Percentiles rank a stretch among this genome's conserved stretches.
Evolutionary conservation across 176 grass and related monocot species (phyloP).

Genomic region (Paspalum notatum): DNA sequence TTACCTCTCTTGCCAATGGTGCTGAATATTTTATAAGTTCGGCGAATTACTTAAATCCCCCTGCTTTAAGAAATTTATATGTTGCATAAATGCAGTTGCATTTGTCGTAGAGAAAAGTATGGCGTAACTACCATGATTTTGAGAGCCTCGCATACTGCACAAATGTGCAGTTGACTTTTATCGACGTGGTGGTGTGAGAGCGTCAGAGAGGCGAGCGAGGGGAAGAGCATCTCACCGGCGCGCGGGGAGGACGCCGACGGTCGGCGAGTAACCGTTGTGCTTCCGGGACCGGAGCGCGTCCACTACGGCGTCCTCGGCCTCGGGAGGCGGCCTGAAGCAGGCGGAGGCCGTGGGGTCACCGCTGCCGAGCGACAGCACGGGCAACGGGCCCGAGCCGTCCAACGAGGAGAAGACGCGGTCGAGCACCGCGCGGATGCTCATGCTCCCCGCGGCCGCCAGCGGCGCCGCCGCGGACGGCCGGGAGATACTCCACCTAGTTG

Average conservation of each 20-base stretch:
- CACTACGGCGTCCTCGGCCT: slow-evolving; percentile 73
- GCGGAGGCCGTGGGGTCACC: slow-evolving; percentile 71
- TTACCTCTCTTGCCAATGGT: too few relatives aligned
- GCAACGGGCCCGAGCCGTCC: slow-evolving; percentile 36
- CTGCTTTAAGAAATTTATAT: too few relatives aligned
- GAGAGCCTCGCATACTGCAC: too few relatives aligned
- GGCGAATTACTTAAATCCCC: too few relatives aligned
- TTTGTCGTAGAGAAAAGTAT: too few relatives aligned
- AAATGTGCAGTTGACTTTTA: too few relatives aligned
- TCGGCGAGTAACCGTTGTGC: slow-evolving; percentile 62
- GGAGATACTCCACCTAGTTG: slow-evolving; percentile 49
- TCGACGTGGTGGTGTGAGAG: too few relatives aligned
- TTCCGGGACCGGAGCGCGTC: slow-evolving; percentile 54
- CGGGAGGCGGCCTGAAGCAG: slow-evolving; percentile 65
- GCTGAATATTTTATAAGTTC: too few relatives aligned
- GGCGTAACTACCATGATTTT: too few relatives aligned
- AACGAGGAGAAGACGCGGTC: slow-evolving; percentile 43
- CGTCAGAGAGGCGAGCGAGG: too few relatives aligned
- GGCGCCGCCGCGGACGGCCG: not conserved
- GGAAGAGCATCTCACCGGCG: slow-evolving; percentile 37
- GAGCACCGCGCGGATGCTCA: slow-evolving; percentile 60
- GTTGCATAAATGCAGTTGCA: too few relatives aligned
- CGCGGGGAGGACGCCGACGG: slow-evolving; percentile 45
- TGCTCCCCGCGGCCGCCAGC: slow-evolving; percentile 29
- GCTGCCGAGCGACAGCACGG: slow-evolving; percentile 56